These are phyloP conservation scores for Fistulifera pelliculosa DNA, from an alignment of 108 stramenopile genomes.

Conservation along the genomic window DNA sequence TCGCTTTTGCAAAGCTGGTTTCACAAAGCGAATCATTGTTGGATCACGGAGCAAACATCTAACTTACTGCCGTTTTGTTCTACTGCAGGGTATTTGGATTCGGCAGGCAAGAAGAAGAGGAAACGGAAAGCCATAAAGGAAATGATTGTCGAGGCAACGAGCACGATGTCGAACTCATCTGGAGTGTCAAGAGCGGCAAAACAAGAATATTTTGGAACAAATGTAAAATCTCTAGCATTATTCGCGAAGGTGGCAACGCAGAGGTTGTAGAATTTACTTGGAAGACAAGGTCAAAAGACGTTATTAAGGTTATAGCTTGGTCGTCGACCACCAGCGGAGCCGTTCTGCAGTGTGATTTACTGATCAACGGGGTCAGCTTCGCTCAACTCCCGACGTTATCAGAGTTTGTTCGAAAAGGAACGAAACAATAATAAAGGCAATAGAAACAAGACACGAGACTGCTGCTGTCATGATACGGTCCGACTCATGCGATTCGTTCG, in stretches of 20 bases:
- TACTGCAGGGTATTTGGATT: no score
- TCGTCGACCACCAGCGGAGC: constrained; percentile 13
- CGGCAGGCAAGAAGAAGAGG: no score
- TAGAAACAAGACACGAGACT: background rate
- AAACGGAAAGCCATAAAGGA: constrained; percentile 10
- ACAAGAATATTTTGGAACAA: constrained; percentile 29
- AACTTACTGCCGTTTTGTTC: no score
- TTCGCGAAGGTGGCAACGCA: background rate
- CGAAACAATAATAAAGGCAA: constrained; percentile 2
- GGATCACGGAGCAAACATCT: background rate
- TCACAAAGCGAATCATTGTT: no score
- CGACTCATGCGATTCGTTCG: background rate
- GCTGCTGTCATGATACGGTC: background rate
- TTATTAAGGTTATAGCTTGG: constrained; percentile 18
- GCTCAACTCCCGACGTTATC: constrained; percentile 43
- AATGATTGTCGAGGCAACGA: constrained; percentile 28
- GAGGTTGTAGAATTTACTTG: constrained; percentile 20
- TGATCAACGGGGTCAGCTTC: constrained; percentile 49
- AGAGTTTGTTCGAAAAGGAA: constrained; percentile 32
- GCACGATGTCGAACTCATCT: constrained; percentile 38
- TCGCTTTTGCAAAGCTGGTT: no score
- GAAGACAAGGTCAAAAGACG: constrained; percentile 18
- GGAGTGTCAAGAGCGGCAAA: constrained; percentile 40
- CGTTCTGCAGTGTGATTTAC: constrained; percentile 51
- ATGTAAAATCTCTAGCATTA: constrained; percentile 10